These are phyloP conservation scores for Backusella australiensis DNA, from an alignment of 192 early-diverging fungal genomes.

Conservation along the genomic window DNA sequence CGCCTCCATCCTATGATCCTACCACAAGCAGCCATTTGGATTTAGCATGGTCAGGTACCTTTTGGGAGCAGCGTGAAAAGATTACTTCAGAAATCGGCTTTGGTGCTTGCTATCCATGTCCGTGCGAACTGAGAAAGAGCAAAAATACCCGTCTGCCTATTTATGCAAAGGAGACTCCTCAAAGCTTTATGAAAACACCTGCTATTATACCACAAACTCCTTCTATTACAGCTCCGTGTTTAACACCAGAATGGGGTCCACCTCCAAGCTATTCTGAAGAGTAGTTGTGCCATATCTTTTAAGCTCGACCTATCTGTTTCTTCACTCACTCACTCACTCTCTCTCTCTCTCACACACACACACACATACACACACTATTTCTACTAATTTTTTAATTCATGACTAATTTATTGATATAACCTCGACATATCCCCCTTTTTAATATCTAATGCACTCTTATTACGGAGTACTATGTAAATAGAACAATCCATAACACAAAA, in stretches of 20 bases:
- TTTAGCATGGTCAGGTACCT: not conserved
- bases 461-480: not conserved
- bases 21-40: not conserved
- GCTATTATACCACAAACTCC: not conserved
- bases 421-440: not conserved
- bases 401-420: not conserved
- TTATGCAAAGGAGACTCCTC: not conserved
- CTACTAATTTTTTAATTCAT: not conserved
- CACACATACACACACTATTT: too few species aligned
- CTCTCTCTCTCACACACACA: too few species aligned
- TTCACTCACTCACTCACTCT: not conserved
- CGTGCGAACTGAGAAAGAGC: constrained; percentile 14
- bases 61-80: constrained; percentile 28
- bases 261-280: constrained; percentile 7
- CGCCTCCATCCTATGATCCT: constrained; percentile 16
- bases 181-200: not conserved
- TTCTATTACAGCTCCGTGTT: not conserved
- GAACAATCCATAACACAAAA: not conserved
- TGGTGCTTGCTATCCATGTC: constrained; percentile 20
- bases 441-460: not conserved
- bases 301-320: not conserved
- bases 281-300: not conserved
- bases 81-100: constrained; percentile 12
- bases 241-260: constrained; percentile 19
- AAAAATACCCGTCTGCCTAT: not conserved